Conservation (phyloP, 208 protist genomes). For the Crithidia brevicula region DNA sequence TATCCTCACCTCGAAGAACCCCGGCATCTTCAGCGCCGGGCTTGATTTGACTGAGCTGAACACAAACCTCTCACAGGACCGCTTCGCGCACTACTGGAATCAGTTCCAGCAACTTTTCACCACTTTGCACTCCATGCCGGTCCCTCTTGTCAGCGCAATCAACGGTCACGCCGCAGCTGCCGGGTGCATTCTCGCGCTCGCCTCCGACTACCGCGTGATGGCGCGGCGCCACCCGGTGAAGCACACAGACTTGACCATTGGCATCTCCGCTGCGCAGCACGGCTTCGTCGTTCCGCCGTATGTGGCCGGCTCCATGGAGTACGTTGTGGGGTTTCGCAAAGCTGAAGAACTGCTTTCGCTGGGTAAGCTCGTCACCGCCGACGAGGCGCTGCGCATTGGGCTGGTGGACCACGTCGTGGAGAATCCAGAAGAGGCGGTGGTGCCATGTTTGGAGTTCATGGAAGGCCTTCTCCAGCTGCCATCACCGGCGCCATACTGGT, state of each 20-base stretch:
- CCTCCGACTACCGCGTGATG: constrained; percentile 85
- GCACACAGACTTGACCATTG: constrained; percentile 48
- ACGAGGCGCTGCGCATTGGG: constrained; percentile 52
- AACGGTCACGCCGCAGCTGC: constrained; percentile 68
- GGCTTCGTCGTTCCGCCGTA: constrained; percentile 77
- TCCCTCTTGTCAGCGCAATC: constrained; percentile 73
- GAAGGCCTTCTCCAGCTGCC: constrained; percentile 54
- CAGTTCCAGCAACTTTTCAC: constrained; percentile 75
- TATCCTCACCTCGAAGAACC: constrained; percentile 60
- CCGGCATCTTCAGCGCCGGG: constrained; percentile 63
- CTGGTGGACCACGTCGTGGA: constrained; percentile 80
- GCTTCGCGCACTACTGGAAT: constrained; percentile 68
- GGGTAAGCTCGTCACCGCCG: constrained; percentile 48
- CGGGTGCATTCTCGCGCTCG: constrained; percentile 72
- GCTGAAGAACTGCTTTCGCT: constrained; percentile 61
- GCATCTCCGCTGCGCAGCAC: constrained; percentile 56
- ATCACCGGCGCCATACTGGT: constrained; percentile 63
- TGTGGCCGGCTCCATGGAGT: constrained; percentile 57
- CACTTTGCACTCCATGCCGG: constrained; percentile 67
- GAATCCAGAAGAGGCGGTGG: constrained; percentile 52
- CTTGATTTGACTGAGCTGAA: constrained; percentile 60
- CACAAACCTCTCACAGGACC: constrained; percentile 33
- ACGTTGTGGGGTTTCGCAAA: constrained; percentile 65
- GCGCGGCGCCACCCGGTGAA: constrained; percentile 30
- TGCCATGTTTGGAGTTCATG: constrained; percentile 62